Conservation (phyloP, 768 basidiomycete genomes). For the Termitomyces sp. region DNA sequence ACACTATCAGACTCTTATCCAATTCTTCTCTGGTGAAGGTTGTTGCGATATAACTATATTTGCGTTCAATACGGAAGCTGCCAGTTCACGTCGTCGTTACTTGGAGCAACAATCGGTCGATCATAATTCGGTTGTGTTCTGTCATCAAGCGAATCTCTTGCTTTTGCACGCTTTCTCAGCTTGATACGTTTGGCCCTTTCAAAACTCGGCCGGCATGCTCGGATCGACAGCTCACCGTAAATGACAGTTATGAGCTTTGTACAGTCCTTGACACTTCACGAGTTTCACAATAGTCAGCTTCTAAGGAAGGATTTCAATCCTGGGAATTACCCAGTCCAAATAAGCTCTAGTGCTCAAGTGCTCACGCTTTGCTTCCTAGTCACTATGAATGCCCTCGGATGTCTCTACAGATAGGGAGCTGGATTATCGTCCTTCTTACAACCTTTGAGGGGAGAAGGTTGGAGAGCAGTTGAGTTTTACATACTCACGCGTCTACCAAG, state of each 20-base stretch:
- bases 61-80: no score
- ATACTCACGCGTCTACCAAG: no score
- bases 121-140: background rate
- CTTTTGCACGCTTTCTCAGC: background rate
- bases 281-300: background rate
- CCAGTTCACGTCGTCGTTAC: background rate
- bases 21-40: background rate
- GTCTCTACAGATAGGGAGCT: background rate
- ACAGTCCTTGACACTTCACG: background rate
- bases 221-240: background rate
- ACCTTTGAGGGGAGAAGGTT: no score
- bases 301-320: background rate
- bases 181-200: background rate
- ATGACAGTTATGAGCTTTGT: background rate
- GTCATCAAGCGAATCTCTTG: background rate
- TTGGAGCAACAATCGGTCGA: background rate
- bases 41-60: background rate
- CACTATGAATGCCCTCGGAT: background rate
- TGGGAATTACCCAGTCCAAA: background rate
- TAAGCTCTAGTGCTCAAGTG: background rate
- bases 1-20: background rate
- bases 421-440: background rate
- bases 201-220: background rate
- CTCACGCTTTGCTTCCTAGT: background rate
- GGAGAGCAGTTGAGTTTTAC: background rate